A percentile compares a stretch with the other conserved stretches of the same genome.
These are phyloP conservation scores for Agaricus sinodeliciosus DNA, from an alignment of 768 basidiomycete species.

Conservation along the genomic window DNA sequence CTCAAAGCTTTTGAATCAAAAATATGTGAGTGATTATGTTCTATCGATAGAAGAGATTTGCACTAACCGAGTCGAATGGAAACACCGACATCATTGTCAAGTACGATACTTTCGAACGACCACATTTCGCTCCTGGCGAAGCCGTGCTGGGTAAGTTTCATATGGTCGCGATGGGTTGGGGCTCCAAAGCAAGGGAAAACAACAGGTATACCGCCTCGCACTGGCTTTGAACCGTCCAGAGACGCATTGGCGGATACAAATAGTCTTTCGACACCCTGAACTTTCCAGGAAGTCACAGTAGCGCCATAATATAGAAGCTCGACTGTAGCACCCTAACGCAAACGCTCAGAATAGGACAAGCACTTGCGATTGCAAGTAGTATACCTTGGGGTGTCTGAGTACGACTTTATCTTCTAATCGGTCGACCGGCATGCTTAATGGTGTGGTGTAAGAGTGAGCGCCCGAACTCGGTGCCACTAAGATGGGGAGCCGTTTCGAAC, in stretches of 20 bases:
- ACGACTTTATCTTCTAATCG: conserved; percentile 34
- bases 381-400: conserved; percentile 61
- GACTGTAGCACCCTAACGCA: conserved; percentile 51
- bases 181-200: conserved; percentile 90
- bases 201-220: conserved; percentile 48
- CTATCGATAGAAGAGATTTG: neutral
- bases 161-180: conserved; percentile 68
- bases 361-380: neutral
- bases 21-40: neutral
- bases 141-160: conserved; percentile 77
- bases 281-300: conserved; percentile 83
- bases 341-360: neutral
- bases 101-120: conserved; percentile 56
- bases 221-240: conserved; percentile 76
- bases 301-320: conserved; percentile 78
- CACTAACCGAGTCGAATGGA: conserved; percentile 72
- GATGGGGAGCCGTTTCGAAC: too few species aligned
- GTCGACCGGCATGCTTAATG: conserved; percentile 48
- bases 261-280: conserved; percentile 42
- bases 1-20: conserved; percentile 42
- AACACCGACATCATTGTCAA: conserved; percentile 65
- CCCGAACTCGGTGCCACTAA: too few species aligned
- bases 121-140: conserved; percentile 80
- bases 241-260: conserved; percentile 78
- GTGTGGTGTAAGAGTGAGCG: neutral